Percentiles rank a stretch among this genome's conserved stretches.
These are phyloP conservation scores for Penicillium brasilianum DNA, from an alignment of 2,329 filamentous ascomycete genomes.

Conservation along the genomic window DNA sequence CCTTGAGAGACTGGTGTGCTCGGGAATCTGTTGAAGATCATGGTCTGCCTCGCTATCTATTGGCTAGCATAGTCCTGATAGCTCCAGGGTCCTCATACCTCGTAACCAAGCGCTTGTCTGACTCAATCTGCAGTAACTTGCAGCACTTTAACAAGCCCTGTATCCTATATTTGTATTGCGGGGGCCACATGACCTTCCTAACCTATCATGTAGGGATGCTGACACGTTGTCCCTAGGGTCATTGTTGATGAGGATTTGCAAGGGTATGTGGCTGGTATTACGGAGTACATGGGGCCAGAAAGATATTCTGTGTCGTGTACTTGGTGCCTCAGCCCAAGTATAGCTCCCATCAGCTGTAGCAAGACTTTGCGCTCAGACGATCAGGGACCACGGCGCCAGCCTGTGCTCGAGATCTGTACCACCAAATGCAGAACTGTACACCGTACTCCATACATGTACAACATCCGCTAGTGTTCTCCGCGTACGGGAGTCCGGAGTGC, in stretches of 20 bases:
- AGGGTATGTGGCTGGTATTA: not conserved
- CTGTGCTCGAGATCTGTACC: conserved; percentile 13
- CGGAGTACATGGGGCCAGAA: not conserved
- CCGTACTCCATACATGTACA: not conserved
- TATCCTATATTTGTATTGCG: conserved; percentile 18
- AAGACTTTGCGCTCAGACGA: conserved; percentile 14
- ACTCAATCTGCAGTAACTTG: conserved; percentile 25
- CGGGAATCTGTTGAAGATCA: not conserved
- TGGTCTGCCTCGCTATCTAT: not conserved
- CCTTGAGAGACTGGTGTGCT: not conserved
- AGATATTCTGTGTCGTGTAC: not conserved
- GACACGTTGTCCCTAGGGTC: conserved; percentile 12
- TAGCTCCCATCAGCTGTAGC: not conserved
- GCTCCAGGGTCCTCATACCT: conserved; percentile 4
- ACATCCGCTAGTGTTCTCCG: not conserved
- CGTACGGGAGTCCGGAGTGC: not conserved
- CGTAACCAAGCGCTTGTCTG: conserved; percentile 9
- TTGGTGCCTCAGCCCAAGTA: not conserved
- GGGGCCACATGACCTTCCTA: conserved; percentile 27
- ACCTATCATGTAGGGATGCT: conserved; percentile 20
- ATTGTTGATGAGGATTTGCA: conserved; percentile 11
- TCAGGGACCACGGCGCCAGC: conserved; percentile 14
- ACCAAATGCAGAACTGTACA: not conserved
- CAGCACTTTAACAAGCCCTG: conserved; percentile 19
- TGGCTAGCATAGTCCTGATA: not conserved